A percentile compares a stretch with the other conserved stretches of the same genome.
These are phyloP conservation scores for Hypoxylon intermedium DNA, from an alignment of 495 filamentous ascomycete species.

Conservation along the genomic window DNA sequence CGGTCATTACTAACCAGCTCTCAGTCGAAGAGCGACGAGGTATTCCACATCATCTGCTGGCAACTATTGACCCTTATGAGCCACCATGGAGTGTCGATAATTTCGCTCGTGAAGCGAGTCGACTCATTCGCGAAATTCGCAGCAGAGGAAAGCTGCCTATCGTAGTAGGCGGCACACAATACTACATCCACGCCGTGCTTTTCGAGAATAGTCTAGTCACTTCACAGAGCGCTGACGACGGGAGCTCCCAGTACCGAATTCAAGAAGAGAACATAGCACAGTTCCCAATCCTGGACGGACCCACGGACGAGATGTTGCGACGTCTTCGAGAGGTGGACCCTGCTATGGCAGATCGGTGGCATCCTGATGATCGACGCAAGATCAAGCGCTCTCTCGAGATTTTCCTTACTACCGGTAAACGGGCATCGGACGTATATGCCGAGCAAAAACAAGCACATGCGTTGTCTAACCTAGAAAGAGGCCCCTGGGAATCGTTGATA, in stretches of 20 bases:
- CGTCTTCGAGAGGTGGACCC: slow-evolving; percentile 84
- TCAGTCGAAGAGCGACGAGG: slow-evolving; percentile 74
- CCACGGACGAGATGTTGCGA: slow-evolving; percentile 72
- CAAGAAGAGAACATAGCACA: slow-evolving; percentile 50
- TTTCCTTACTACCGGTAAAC: slow-evolving; percentile 76
- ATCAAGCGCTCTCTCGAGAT: slow-evolving; percentile 91
- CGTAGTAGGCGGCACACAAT: slow-evolving; percentile 92
- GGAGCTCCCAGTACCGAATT: slow-evolving; percentile 11
- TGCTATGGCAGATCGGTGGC: slow-evolving; percentile 88
- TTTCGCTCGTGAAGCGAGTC: slow-evolving; percentile 73
- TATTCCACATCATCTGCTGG: slow-evolving; percentile 88
- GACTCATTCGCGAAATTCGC: slow-evolving; percentile 78
- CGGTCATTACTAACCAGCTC: slow-evolving; percentile 96
- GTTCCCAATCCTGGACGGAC: slow-evolving; percentile 75
- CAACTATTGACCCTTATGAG: slow-evolving; percentile 73
- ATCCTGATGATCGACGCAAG: slow-evolving; percentile 89
- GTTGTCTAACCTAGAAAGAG: slow-evolving; percentile 4
- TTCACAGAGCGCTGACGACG: slow-evolving; percentile 30
- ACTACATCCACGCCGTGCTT: slow-evolving; percentile 88
- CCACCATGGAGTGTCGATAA: slow-evolving; percentile 80
- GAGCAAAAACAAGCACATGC: slow-evolving; percentile 63
- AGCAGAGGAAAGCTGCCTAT: slow-evolving; percentile 81
- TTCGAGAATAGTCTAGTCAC: slow-evolving; percentile 71
- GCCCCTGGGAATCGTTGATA: slow-evolving; percentile 71
- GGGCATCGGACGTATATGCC: slow-evolving; percentile 86